Conservation (phyloP, 176 grass and related monocot species). For the Oropetium thomaeum region DNA sequence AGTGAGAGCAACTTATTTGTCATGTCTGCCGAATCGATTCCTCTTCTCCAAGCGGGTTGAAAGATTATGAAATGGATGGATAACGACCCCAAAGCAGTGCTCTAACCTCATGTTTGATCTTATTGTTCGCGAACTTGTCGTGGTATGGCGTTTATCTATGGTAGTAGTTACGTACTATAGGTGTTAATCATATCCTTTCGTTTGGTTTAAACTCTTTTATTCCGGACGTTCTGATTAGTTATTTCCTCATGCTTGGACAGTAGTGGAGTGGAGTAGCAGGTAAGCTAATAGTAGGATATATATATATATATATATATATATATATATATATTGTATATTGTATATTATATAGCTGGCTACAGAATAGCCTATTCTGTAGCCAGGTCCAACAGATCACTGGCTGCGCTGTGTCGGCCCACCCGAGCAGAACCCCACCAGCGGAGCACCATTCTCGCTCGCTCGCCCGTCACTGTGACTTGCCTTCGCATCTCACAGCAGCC, state of each 20-base stretch:
- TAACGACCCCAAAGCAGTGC: slow-evolving; percentile 8
- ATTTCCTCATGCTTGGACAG: background rate
- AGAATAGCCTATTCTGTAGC: no score
- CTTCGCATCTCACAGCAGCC: no score
- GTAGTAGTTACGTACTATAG: background rate
- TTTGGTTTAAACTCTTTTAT: background rate
- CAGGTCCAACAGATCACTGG: no score
- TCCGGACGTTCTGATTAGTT: background rate
- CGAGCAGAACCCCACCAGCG: no score
- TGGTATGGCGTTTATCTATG: slow-evolving; percentile 16
- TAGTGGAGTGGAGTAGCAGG: background rate
- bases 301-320: no score
- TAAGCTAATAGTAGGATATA: no score
- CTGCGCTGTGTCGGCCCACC: no score
- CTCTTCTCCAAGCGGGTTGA: background rate
- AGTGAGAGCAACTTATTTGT: background rate
- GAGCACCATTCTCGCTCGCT: no score
- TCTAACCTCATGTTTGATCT: slow-evolving; percentile 22
- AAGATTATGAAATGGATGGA: slow-evolving; percentile 14
- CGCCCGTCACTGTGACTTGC: no score
- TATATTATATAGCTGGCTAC: no score
- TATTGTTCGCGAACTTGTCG: slow-evolving; percentile 5
- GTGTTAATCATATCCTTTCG: background rate
- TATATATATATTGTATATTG: no score
- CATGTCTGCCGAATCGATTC: background rate